Conservation (phyloP, 257 asterid species). For the Nicotiana attenuata region DNA sequence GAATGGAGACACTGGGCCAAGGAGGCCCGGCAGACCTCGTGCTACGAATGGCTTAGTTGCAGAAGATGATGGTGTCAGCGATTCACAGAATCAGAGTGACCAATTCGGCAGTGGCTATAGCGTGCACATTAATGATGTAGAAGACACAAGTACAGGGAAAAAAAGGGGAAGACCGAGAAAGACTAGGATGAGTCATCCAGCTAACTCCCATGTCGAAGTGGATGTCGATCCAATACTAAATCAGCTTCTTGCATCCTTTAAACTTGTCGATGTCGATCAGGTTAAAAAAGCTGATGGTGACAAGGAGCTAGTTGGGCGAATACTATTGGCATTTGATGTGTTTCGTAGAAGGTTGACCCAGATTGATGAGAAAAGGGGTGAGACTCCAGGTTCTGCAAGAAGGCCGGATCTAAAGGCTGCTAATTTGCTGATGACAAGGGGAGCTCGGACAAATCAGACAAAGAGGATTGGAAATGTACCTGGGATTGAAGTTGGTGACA, state of each 20-base stretch:
- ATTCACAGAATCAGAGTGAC: conserved; percentile 34
- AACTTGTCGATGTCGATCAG: conserved; percentile 45
- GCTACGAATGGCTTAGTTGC: background rate
- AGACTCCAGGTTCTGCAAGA: conserved; percentile 33
- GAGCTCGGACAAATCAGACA: conserved; percentile 49
- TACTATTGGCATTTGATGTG: conserved; percentile 55
- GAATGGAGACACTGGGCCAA: conserved; percentile 39
- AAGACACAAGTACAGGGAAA: conserved; percentile 34
- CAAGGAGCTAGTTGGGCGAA: conserved; percentile 36
- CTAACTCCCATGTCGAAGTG: conserved; percentile 18
- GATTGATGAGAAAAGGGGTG: conserved; percentile 53
- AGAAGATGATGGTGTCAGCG: conserved; percentile 50
- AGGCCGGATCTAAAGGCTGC: conserved; percentile 76
- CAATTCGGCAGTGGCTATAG: conserved; percentile 15
- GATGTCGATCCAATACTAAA: conserved; percentile 32
- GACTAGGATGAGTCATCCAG: background rate
- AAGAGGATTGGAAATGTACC: conserved; percentile 71
- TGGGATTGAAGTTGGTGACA: conserved; percentile 85
- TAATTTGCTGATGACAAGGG: conserved; percentile 53
- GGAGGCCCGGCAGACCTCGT: conserved; percentile 3
- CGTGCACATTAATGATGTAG: conserved; percentile 25
- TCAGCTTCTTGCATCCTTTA: conserved; percentile 31
- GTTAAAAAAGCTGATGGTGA: conserved; percentile 52
- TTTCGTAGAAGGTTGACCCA: conserved; percentile 56
- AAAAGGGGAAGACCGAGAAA: conserved; percentile 40